A percentile compares a stretch with the other conserved stretches of the same genome.
These are phyloP conservation scores for Rhodosporidiobolus odoratus DNA, from an alignment of 768 basidiomycete genomes.

Conservation along the genomic window DNA sequence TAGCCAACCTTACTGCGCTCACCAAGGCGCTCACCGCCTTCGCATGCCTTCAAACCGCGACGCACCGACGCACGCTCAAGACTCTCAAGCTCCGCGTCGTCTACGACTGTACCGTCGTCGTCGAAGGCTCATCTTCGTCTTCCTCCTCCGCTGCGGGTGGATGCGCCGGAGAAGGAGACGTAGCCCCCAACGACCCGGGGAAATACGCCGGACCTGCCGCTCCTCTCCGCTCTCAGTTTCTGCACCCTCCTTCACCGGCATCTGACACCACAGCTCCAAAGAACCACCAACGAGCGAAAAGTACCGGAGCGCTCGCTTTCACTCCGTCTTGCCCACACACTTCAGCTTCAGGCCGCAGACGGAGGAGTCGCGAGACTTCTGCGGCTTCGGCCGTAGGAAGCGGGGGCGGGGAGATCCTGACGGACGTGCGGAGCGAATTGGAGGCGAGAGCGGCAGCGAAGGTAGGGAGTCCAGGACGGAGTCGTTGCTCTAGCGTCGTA, in stretches of 20 bases:
- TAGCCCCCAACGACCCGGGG: not conserved
- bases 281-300: not conserved
- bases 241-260: not conserved
- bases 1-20: conserved; percentile 44
- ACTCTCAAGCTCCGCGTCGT: conserved; percentile 45
- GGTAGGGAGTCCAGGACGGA: not conserved
- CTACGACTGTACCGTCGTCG: conserved; percentile 47
- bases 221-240: not conserved
- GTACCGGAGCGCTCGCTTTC: not conserved
- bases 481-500: not conserved
- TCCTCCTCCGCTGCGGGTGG: conserved; percentile 17
- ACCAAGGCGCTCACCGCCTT: conserved; percentile 50
- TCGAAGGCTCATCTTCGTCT: conserved; percentile 10
- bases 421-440: conserved; percentile 27
- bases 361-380: not conserved
- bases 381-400: not conserved
- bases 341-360: not conserved
- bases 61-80: conserved; percentile 44
- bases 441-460: not conserved
- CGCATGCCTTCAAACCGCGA: conserved; percentile 47
- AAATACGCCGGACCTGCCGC: conserved; percentile 11
- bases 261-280: too few relatives aligned
- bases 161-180: not conserved
- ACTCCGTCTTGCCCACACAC: not conserved
- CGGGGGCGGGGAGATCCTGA: conserved; percentile 8